These are phyloP conservation scores for Diplocarpon mali DNA, from an alignment of 2,329 filamentous ascomycete species.

Conservation along the genomic window DNA sequence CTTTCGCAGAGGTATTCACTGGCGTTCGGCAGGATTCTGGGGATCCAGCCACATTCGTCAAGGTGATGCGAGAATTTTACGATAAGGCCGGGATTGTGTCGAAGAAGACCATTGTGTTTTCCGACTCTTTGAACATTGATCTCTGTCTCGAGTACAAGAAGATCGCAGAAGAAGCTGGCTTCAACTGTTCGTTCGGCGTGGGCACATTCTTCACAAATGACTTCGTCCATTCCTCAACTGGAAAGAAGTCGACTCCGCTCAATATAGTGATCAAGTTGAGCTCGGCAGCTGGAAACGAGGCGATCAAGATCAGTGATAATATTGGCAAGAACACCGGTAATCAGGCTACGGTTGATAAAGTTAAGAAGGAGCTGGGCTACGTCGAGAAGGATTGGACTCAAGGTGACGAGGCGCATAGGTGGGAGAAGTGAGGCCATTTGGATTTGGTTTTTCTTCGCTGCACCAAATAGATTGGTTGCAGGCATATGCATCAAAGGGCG, in stretches of 20 bases:
- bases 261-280: conserved; percentile 98
- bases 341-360: conserved; percentile 61
- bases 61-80: conserved; percentile 41
- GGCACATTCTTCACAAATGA: conserved; percentile 96
- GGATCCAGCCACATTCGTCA: conserved; percentile 55
- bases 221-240: conserved; percentile 60
- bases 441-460: too few species aligned
- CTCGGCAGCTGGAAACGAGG: conserved; percentile 66
- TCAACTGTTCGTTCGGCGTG: conserved; percentile 83
- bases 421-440: conserved; percentile 45
- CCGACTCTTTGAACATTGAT: conserved; percentile 87
- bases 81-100: conserved; percentile 51
- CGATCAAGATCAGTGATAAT: conserved; percentile 90
- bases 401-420: conserved; percentile 74
- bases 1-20: conserved; percentile 55
- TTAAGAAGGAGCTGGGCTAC: conserved; percentile 81
- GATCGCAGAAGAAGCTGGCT: conserved; percentile 67
- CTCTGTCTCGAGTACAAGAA: conserved; percentile 83
- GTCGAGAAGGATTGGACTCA: conserved; percentile 72
- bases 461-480: too few species aligned
- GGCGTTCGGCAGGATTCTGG: conserved; percentile 65
- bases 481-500: too few species aligned
- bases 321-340: conserved; percentile 87
- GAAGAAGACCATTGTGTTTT: conserved; percentile 87
- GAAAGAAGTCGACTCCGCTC: conserved; percentile 76